phyloP scores from a whole-genome alignment of 371 early-diverging fungal species.

The Umbelopsis sp. region DNA sequence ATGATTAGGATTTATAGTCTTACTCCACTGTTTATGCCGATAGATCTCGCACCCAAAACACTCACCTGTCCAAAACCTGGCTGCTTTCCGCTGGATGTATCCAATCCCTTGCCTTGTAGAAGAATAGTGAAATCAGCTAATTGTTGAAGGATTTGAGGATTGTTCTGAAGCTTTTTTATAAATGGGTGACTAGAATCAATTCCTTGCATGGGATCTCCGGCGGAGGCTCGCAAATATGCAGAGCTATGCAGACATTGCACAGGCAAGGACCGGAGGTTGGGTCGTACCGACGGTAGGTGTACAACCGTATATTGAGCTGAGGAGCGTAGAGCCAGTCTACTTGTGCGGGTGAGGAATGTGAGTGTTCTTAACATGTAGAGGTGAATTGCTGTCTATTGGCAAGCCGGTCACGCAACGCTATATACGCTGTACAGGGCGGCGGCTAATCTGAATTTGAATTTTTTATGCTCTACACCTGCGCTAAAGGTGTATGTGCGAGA shows the following conservation, averaged over 20 bases:
- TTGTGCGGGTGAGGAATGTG: background rate
- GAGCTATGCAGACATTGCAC: background rate
- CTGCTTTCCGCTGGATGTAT: conserved; percentile 32
- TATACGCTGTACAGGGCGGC: too few species aligned
- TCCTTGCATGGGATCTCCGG: conserved; percentile 7
- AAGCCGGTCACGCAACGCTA: too few species aligned
- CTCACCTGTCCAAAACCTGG: conserved; percentile 41
- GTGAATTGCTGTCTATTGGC: too few species aligned
- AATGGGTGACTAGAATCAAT: conserved; percentile 31
- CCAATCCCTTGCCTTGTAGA: conserved; percentile 40
- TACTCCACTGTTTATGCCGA: background rate
- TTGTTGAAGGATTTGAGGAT: conserved; percentile 45
- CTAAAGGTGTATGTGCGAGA: too few species aligned
- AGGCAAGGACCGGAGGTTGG: background rate
- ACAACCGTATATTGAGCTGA: background rate
- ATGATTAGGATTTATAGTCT: background rate
- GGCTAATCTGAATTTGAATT: too few species aligned
- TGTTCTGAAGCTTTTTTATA: conserved; percentile 35
- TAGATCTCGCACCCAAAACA: background rate
- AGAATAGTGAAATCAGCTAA: conserved; percentile 39
- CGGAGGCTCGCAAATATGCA: background rate
- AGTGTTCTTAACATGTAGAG: background rate
- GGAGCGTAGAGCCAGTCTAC: background rate
- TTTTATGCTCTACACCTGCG: too few species aligned
- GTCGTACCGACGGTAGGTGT: background rate